Percentiles rank a stretch among this genome's conserved stretches.
These are phyloP conservation scores for Rhodotorula mucilaginosa DNA, from an alignment of 1,284 basidiomycete genomes.

Conservation along the genomic window DNA sequence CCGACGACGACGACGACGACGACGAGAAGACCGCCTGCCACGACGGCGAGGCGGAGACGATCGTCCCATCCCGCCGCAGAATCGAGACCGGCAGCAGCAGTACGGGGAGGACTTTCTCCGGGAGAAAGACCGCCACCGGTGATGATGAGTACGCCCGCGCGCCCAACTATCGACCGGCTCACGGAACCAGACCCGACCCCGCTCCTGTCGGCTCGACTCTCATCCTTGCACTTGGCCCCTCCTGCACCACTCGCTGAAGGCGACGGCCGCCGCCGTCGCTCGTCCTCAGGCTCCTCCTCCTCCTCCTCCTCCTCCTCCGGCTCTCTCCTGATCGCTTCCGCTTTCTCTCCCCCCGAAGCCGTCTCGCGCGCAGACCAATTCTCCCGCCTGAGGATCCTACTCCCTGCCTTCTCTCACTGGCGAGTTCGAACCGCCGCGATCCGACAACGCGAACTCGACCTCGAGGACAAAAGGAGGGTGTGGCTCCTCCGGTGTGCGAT, in stretches of 20 bases:
- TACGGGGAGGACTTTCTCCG: neutral
- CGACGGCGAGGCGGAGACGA: neutral
- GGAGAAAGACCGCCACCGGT: neutral
- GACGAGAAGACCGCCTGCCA: neutral
- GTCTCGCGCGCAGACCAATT: neutral
- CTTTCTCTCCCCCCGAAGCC: conserved; percentile 7
- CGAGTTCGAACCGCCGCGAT: neutral
- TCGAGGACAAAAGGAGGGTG: neutral
- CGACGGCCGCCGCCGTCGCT: neutral
- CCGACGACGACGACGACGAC: neutral
- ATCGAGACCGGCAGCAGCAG: neutral
- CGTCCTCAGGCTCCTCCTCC: neutral
- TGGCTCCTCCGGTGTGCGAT: conserved; percentile 11
- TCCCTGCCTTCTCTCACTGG: conserved; percentile 6
- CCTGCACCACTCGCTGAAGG: neutral
- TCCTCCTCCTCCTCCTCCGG: neutral
- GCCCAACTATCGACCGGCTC: neutral
- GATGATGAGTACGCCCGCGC: neutral
- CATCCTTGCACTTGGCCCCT: neutral
- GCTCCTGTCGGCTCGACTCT: conserved; percentile 10
- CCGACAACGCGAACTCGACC: neutral
- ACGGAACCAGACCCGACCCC: conserved; percentile 5
- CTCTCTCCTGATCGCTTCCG: neutral
- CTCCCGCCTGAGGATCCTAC: neutral
- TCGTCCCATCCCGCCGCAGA: no score